Evolutionary conservation across 129 eudicot species (phyloP).

Genomic region (Cynara cardunculus): DNA sequence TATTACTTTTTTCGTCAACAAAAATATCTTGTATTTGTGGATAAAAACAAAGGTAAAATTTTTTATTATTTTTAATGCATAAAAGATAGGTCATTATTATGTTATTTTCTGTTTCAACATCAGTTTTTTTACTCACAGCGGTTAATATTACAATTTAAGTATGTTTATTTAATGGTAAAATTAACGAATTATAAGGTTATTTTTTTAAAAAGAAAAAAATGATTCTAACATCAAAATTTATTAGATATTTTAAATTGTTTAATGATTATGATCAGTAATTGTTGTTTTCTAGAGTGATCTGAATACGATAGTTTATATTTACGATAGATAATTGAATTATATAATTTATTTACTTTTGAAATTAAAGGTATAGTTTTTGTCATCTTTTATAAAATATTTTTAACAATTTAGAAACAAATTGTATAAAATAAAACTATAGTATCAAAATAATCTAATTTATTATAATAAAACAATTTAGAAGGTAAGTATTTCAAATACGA

Average conservation of each 20-base stretch:
- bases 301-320: not conserved
- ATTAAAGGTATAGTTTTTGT: too few relatives aligned
- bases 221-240: not conserved
- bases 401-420: not conserved
- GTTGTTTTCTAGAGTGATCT: not conserved
- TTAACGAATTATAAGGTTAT: not conserved
- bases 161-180: not conserved
- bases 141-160: not conserved
- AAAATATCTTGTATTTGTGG: not conserved
- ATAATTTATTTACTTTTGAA: too few relatives aligned
- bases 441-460: not conserved
- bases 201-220: not conserved
- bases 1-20: conserved; percentile 7
- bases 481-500: not conserved
- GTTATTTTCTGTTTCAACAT: not conserved
- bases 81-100: not conserved
- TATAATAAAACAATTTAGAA: not conserved
- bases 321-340: too few relatives aligned
- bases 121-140: not conserved
- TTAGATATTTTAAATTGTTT: not conserved
- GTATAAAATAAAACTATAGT: not conserved
- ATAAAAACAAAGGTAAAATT: not conserved
- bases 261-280: not conserved
- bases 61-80: not conserved
- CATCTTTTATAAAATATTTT: too few relatives aligned